A percentile compares a stretch with the other conserved stretches of the same genome.
Evolutionary conservation across 176 grass and related monocot genomes (phyloP).

Genomic region (Coix lacrymajobi): DNA sequence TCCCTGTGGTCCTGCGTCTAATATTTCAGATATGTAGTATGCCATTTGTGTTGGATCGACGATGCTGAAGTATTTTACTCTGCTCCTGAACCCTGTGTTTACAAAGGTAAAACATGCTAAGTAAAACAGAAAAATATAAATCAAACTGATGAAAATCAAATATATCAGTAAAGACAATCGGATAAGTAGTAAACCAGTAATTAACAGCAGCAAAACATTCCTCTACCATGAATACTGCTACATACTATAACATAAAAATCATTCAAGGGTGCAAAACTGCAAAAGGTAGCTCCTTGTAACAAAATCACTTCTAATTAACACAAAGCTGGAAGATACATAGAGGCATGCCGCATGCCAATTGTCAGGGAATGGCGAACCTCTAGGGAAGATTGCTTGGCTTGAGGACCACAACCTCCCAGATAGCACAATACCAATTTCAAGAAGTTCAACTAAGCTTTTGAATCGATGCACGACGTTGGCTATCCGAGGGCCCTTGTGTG

Average conservation of each 20-base stretch:
- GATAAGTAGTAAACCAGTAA: not conserved
- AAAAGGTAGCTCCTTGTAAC: not conserved
- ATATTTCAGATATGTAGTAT: slow-evolving; percentile 84
- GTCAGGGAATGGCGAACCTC: slow-evolving; percentile 52
- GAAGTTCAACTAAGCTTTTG: slow-evolving; percentile 67
- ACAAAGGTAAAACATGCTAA: slow-evolving; percentile 22
- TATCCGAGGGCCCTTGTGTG: slow-evolving; percentile 64
- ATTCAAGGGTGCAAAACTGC: not conserved
- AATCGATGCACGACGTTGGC: slow-evolving; percentile 79
- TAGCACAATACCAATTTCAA: slow-evolving; percentile 71
- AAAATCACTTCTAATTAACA: not conserved
- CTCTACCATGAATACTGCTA: not conserved
- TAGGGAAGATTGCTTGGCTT: slow-evolving; percentile 73
- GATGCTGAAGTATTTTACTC: slow-evolving; percentile 76
- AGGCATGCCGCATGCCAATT: slow-evolving; percentile 8
- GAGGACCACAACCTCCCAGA: slow-evolving; percentile 76
- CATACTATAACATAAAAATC: not conserved
- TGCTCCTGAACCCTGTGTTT: slow-evolving; percentile 81
- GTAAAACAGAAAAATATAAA: slow-evolving; percentile 4
- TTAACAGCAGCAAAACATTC: not conserved
- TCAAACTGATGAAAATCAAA: not conserved
- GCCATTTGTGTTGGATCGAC: slow-evolving; percentile 72
- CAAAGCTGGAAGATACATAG: not conserved
- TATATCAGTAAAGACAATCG: not conserved
- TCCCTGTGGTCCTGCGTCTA: slow-evolving; percentile 64